Evolutionary conservation across 768 basidiomycete genomes (phyloP), one percentile per base, ranked within the genome.

Genomic region (Boletus barrowsii): DNA sequence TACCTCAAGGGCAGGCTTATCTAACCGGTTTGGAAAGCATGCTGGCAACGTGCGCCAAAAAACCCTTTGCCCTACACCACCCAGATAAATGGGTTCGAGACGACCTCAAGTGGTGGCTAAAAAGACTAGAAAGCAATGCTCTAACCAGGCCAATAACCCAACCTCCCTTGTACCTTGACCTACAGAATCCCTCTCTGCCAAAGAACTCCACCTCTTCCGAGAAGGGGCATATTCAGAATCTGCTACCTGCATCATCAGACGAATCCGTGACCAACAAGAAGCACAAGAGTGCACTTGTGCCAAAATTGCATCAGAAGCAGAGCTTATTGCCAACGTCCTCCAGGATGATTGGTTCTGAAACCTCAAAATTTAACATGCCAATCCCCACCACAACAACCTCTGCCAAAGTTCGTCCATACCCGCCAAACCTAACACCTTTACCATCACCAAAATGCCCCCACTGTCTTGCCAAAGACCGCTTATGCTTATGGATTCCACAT

Each of bases 1-100:
- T 74, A 3, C 70, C 70, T 67, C n/a, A 65, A 72, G 2, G 44
- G 4, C 8, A 32, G 4, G 72, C 77, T 0, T 76, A 75, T 56
- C 70, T 80, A 53, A 77, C 73, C 22, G 4, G 22, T 24, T 24
- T 24, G 4, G 22, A 24, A 24, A 24, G 22, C 22, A 24, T 24
- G 22, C 4, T 24, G 22, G 22, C 22, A 24, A 24, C 22, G 4
- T 24, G 22, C 22, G 22, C 22, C 22, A 24, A 70, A 9, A 41
- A 60, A 57, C 75, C 75, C 22, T 72, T 73, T 64, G 32, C 58
- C n/a, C 73, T 65, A 7, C 66, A 57, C 5, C n/a, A 14, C 3
- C 39, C 55, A 0, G 40, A 42, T 1, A 59, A 58, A 15, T 0
- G 1, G 1, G 36, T 51, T 3, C 2, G 1, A 17, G 0, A 30